A percentile compares a stretch with the other conserved stretches of the same genome.
Conservation (phyloP, 2,329 filamentous ascomycete species). For the Xylaria arbuscula region DNA sequence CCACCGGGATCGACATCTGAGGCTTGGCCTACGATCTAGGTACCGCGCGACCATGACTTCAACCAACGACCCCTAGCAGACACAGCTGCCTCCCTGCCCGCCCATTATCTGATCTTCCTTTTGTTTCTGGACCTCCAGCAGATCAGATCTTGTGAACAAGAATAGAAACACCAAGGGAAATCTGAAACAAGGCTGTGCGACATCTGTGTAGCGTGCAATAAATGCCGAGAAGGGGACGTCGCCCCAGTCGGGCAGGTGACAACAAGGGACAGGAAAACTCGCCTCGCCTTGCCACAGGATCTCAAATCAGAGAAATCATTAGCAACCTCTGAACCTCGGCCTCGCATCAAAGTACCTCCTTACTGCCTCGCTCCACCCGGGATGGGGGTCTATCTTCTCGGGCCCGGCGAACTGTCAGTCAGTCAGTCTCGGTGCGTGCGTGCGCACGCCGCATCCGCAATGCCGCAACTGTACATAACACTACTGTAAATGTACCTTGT, state of each 20-base stretch:
- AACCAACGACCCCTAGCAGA: background rate
- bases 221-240: constrained; percentile 15
- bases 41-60: constrained; percentile 13
- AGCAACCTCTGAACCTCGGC: background rate
- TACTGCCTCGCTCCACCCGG: background rate
- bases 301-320: constrained; percentile 27
- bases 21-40: constrained; percentile 32
- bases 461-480: constrained; percentile 13
- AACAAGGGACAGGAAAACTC: constrained; percentile 19
- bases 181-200: constrained; percentile 36
- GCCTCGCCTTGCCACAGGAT: constrained; percentile 31
- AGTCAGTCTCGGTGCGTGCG: background rate
- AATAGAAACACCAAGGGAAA: constrained; percentile 25
- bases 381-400: background rate
- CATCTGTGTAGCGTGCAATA: constrained; percentile 10
- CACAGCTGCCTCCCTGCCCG: background rate
- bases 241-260: constrained; percentile 31
- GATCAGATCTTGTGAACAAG: constrained; percentile 29
- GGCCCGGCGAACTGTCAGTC: background rate
- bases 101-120: constrained; percentile 13
- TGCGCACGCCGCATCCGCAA: background rate
- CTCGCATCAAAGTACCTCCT: background rate
- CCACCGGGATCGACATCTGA: constrained; percentile 17
- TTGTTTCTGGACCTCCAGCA: background rate
- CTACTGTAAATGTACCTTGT: background rate